Base-by-base conservation (phyloP, 2,329 filamentous ascomycete species). In the Pestalotiopsis sp. region DNA sequence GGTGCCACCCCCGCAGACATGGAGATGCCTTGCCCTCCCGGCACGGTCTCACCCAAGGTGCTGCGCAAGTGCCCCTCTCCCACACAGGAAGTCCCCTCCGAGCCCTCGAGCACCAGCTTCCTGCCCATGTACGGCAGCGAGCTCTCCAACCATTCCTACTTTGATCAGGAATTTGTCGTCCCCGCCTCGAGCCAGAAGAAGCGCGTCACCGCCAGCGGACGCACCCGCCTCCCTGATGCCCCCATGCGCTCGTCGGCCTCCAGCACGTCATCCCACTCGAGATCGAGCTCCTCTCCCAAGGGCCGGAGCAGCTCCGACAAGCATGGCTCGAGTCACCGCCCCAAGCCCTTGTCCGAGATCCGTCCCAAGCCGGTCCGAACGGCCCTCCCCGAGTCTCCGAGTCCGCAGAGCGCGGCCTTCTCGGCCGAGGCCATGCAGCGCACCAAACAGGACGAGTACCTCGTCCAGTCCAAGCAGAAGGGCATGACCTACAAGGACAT, bases 401-500 rank as follows among this genome's bases (percentile, higher is more conserved):
- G 27, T 17, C 27, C 17, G 25, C 59, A 39, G 20, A 58, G 49
- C 20, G 9, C 17, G 20, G 7, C 17, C 17, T 17, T 66, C 52
- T 13, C 52, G 23, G 13, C 25, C 52, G 14, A 66, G 27, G 38
- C 1, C 13, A 20, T 66, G n/a, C 68, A 73, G 31, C 77, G 79
- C 49, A 71, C 77, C 11, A 75, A 74, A 23, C 82, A 82, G 74
- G 84, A 88, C 72, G 76, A 82, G 3, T 85, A 84, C 57, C 82
- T 93, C 1, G 77, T 92, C 17, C 75, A 82, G n/a, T 82, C 84
- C 27, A 90, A 88, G 76, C 74, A 77, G 7, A 77, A 81, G 1
- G 90, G 90, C 3, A 81, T 88, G 80, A 88, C 90, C 0, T 94
- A 93, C 79, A 86, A 85, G 66, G 84, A 91, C 69, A 93, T 93